Percentiles rank a stretch among this genome's conserved stretches.
These are phyloP conservation scores for Eragrostis curvula DNA, from an alignment of 176 grass and related monocot genomes.

Conservation along the genomic window DNA sequence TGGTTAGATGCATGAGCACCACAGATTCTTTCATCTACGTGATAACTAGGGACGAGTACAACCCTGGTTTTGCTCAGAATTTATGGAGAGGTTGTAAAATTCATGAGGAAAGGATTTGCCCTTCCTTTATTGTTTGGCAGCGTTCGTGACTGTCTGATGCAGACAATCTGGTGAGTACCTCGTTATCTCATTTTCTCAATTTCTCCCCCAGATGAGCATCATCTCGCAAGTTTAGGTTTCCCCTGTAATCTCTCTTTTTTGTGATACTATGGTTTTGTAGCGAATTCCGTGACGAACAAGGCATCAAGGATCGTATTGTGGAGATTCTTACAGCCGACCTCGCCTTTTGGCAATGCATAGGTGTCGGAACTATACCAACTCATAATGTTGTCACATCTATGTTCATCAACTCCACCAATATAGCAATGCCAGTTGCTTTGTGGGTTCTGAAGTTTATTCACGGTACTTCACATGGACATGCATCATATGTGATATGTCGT, in stretches of 20 bases:
- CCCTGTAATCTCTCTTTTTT: too few species aligned
- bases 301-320: too few species aligned
- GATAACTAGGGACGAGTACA: rapidly evolving
- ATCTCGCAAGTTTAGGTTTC: too few species aligned
- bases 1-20: slow-evolving; percentile 24
- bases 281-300: too few species aligned
- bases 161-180: background rate
- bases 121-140: background rate
- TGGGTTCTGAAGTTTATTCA: background rate
- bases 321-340: too few species aligned
- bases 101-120: slow-evolving; percentile 12
- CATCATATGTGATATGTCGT: background rate
- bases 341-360: too few species aligned
- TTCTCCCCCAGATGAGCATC: too few species aligned
- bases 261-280: too few species aligned
- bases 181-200: background rate
- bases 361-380: too few species aligned
- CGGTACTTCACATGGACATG: background rate
- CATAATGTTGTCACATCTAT: too few species aligned
- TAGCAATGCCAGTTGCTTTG: background rate
- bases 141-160: background rate
- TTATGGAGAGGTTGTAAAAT: background rate
- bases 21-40: slow-evolving; percentile 38
- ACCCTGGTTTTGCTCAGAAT: rapidly evolving
- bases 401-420: too few species aligned